These are phyloP conservation scores for Ascochyta rabiei DNA, from an alignment of 2,329 filamentous ascomycete species.

Conservation along the genomic window DNA sequence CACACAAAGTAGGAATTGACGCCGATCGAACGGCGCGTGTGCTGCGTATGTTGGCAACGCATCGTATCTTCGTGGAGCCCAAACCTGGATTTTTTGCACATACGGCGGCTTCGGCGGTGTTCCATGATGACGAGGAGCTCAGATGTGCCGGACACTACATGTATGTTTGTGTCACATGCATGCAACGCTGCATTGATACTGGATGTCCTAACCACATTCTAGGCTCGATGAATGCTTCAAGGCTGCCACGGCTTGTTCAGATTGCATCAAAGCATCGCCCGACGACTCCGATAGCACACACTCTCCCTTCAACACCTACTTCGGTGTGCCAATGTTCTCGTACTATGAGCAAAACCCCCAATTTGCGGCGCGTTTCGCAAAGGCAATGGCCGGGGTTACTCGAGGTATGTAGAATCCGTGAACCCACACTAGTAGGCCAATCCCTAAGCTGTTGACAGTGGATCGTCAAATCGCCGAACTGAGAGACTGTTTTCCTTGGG, in stretches of 20 bases:
- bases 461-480: constrained; percentile 34
- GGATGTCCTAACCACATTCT: too few relatives aligned
- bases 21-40: constrained; percentile 21
- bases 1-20: constrained; percentile 21
- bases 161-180: constrained; percentile 6
- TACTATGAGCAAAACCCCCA: constrained; percentile 36
- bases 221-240: constrained; percentile 39
- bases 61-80: constrained; percentile 25
- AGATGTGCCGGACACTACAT: constrained; percentile 23
- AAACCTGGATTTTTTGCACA: constrained; percentile 27
- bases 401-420: constrained; percentile 13
- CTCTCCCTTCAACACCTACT: constrained; percentile 32
- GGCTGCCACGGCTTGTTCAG: constrained; percentile 29
- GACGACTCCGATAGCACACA: constrained; percentile 5
- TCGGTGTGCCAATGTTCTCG: constrained; percentile 30
- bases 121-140: constrained; percentile 20
- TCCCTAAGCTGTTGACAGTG: constrained; percentile 11
- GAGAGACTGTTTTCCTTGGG: constrained; percentile 35
- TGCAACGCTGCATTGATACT: neutral
- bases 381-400: constrained; percentile 37
- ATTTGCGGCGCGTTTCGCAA: constrained; percentile 35
- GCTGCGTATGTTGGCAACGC: constrained; percentile 21
- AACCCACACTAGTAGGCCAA: neutral
- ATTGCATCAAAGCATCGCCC: constrained; percentile 19
- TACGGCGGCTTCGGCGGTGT: constrained; percentile 20